phyloP scores from a whole-genome alignment of 1,139 yeast genomes.

The Blastobotrys serpentis region DNA sequence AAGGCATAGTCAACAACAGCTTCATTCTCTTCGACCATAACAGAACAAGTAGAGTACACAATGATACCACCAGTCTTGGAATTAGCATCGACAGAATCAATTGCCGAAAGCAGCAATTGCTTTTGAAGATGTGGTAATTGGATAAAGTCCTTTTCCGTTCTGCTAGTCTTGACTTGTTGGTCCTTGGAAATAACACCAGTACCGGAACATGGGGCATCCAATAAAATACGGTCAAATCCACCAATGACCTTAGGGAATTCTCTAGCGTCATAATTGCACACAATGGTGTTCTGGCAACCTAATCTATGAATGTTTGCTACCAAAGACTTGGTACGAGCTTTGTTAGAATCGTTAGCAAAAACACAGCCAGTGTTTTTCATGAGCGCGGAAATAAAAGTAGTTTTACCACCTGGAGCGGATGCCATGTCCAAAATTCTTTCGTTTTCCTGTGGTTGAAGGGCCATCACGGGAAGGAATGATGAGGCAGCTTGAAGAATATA shows the following conservation, averaged over 20 bases:
- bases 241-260: constrained; percentile 98
- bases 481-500: constrained; percentile 98
- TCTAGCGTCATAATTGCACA: constrained; percentile 96
- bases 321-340: constrained; percentile 91
- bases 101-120: constrained; percentile 88
- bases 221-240: constrained; percentile 89
- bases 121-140: constrained; percentile 96
- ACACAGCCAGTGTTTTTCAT: constrained; percentile 98
- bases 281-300: constrained; percentile 95
- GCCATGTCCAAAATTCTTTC: constrained; percentile 98
- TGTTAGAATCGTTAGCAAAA: constrained; percentile 95
- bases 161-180: constrained; percentile 87
- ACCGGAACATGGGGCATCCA: constrained; percentile 99
- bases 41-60: constrained; percentile 97
- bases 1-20: constrained; percentile 98
- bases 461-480: constrained; percentile 96
- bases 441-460: constrained; percentile 91
- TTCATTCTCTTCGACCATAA: constrained; percentile 97
- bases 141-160: constrained; percentile 94
- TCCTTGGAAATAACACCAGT: constrained; percentile 99
- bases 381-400: constrained; percentile 91
- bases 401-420: constrained; percentile 99
- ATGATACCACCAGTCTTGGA: constrained; percentile 91
- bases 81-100: constrained; percentile 93
- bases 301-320: constrained; percentile 97